Conservation (phyloP, 2,329 filamentous ascomycete genomes). For the Dactylellina parvicollis region DNA sequence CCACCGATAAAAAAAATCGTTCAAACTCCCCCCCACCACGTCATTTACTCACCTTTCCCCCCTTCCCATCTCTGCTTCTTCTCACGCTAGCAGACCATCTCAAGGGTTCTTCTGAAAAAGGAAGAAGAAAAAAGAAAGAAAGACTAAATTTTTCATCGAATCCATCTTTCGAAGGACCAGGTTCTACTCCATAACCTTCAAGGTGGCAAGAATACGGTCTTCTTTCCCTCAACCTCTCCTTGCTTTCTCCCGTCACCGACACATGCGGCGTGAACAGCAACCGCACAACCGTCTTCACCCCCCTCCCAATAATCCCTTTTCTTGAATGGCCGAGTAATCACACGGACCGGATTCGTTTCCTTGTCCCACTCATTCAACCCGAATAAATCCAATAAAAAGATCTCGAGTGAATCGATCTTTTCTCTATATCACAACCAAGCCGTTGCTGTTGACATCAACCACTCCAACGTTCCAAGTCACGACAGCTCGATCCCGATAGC, state of each 20-base stretch:
- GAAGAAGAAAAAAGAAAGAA: background rate
- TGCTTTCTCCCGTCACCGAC: slow-evolving; percentile 38
- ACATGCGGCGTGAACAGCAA: slow-evolving; percentile 54
- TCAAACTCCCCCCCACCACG: slow-evolving; percentile 23
- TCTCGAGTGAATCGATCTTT: background rate
- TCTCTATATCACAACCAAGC: background rate
- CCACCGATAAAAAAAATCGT: slow-evolving; percentile 5
- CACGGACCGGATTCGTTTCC: slow-evolving; percentile 38
- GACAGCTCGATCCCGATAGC: too few relatives aligned
- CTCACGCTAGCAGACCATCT: background rate
- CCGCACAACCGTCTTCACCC: slow-evolving; percentile 51
- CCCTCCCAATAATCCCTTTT: slow-evolving; percentile 41
- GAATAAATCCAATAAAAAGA: background rate
- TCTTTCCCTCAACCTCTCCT: slow-evolving; percentile 14
- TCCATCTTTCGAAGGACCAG: slow-evolving; percentile 8
- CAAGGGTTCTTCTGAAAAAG: background rate
- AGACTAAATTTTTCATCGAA: background rate
- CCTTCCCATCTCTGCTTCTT: background rate
- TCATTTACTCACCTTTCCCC: slow-evolving; percentile 7
- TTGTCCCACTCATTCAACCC: slow-evolving; percentile 17
- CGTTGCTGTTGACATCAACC: slow-evolving; percentile 12
- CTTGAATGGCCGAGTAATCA: slow-evolving; percentile 47
- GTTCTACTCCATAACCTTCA: slow-evolving; percentile 31
- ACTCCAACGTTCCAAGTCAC: background rate
- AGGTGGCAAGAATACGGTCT: slow-evolving; percentile 48